phyloP scores from a whole-genome alignment of 2,329 filamentous ascomycete species.

The Nothophoma quercina region DNA sequence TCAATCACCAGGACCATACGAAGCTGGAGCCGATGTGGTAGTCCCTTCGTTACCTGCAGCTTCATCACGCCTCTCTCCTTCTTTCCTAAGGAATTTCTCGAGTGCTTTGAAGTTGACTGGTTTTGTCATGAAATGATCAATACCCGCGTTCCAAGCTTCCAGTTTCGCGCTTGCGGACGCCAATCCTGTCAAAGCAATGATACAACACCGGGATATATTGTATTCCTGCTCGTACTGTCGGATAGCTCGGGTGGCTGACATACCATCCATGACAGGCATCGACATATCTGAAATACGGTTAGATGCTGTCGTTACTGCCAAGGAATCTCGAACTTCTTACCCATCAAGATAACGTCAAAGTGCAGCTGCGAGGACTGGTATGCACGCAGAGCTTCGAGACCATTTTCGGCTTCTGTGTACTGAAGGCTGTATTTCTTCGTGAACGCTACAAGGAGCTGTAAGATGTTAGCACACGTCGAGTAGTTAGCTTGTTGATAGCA shows the following conservation, averaged over 20 bases:
- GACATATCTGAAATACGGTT: constrained; percentile 36
- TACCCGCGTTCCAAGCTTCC: constrained; percentile 40
- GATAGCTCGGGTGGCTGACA: constrained; percentile 44
- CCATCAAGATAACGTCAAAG: constrained; percentile 45
- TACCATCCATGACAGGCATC: constrained; percentile 50
- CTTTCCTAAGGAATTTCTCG: constrained; percentile 23
- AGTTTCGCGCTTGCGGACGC: constrained; percentile 32
- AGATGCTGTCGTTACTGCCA: no score
- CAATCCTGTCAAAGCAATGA: constrained; percentile 43
- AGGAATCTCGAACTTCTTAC: no score
- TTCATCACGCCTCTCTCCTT: constrained; percentile 5
- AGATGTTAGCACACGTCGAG: constrained; percentile 9
- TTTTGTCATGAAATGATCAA: constrained; percentile 45
- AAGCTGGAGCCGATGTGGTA: background rate
- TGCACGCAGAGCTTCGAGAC: constrained; percentile 38
- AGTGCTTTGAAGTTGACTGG: constrained; percentile 40
- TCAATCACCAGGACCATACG: no score
- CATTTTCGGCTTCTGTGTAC: constrained; percentile 43
- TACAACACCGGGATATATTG: constrained; percentile 22
- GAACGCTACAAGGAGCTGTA: constrained; percentile 43
- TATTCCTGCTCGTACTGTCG: constrained; percentile 37
- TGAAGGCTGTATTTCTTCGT: constrained; percentile 34
- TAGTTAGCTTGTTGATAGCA: background rate
- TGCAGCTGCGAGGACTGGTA: constrained; percentile 27
- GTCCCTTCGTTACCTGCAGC: background rate